phyloP scores from a whole-genome alignment of 352 stramenopile species.

The Phytophthora brassicae region DNA sequence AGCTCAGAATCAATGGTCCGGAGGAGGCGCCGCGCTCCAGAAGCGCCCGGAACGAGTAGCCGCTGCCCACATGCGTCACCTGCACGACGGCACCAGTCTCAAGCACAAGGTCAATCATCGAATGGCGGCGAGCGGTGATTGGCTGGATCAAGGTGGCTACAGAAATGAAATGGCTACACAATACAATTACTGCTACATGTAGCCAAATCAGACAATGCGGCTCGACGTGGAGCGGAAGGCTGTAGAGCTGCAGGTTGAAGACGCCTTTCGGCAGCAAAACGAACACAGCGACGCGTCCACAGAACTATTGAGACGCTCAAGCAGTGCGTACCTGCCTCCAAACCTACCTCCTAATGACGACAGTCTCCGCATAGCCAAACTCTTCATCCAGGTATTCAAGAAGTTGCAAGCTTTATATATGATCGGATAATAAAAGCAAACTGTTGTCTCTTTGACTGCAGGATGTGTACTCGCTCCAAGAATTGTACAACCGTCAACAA shows the following conservation, averaged over 20 bases:
- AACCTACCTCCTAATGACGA: conserved; percentile 13
- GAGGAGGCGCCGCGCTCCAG: conserved; percentile 43
- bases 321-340: conserved; percentile 50
- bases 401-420: not conserved
- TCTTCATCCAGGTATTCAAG: conserved; percentile 47
- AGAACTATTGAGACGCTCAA: conserved; percentile 20
- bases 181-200: conserved; percentile 3
- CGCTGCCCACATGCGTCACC: conserved; percentile 43
- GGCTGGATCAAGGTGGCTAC: conserved; percentile 3
- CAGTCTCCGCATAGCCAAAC: conserved; percentile 52
- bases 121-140: not conserved
- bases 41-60: conserved; percentile 49
- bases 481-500: conserved; percentile 64
- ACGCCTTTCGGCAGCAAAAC: conserved; percentile 31
- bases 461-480: conserved; percentile 66
- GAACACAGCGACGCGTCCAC: not conserved
- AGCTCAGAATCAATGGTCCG: conserved; percentile 36
- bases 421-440: not conserved
- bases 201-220: conserved; percentile 33
- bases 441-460: conserved; percentile 11
- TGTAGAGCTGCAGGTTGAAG: conserved; percentile 50
- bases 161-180: not conserved
- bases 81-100: conserved; percentile 67
- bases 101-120: conserved; percentile 15
- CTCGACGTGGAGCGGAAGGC: conserved; percentile 51